Conservation (phyloP, 129 eudicot species). For the Erigeron canadensis region DNA sequence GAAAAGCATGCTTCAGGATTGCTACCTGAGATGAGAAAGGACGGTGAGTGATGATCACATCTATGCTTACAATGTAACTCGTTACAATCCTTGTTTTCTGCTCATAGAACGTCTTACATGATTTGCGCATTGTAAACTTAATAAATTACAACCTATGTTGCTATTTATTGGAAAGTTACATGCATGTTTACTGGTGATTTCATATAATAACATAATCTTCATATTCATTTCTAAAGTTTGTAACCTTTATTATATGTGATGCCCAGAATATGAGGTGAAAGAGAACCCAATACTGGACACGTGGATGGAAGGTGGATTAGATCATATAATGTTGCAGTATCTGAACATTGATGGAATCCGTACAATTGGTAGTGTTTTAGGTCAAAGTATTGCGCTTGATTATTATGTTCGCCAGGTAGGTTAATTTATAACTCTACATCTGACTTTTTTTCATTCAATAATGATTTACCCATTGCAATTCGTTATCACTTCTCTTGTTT, state of each 20-base stretch:
- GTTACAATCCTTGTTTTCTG: background rate
- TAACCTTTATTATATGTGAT: constrained; percentile 12
- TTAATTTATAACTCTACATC: constrained; percentile 5
- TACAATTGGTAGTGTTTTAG: constrained; percentile 91
- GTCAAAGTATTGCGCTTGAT: constrained; percentile 97
- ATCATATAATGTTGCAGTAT: constrained; percentile 81
- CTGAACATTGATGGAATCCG: constrained; percentile 80
- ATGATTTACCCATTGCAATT: background rate
- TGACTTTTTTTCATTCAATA: constrained; percentile 9
- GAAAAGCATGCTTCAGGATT: constrained; percentile 78
- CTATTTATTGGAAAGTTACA: background rate
- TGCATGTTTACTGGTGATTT: background rate
- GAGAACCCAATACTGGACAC: constrained; percentile 76
- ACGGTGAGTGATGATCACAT: constrained; percentile 61
- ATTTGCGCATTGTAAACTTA: background rate
- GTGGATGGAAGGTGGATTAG: constrained; percentile 97
- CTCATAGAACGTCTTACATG: background rate
- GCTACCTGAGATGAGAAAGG: constrained; percentile 91
- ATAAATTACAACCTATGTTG: background rate
- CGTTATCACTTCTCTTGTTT: background rate
- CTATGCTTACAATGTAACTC: background rate
- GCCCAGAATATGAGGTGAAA: constrained; percentile 79
- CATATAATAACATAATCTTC: constrained; percentile 3
- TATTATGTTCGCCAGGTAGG: constrained; percentile 90
- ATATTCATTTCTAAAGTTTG: constrained; percentile 14